Percentiles rank a stretch among this genome's conserved stretches.
phyloP scores from a whole-genome alignment of 2,329 filamentous ascomycete species.

The Hymenoscyphus occultus region DNA sequence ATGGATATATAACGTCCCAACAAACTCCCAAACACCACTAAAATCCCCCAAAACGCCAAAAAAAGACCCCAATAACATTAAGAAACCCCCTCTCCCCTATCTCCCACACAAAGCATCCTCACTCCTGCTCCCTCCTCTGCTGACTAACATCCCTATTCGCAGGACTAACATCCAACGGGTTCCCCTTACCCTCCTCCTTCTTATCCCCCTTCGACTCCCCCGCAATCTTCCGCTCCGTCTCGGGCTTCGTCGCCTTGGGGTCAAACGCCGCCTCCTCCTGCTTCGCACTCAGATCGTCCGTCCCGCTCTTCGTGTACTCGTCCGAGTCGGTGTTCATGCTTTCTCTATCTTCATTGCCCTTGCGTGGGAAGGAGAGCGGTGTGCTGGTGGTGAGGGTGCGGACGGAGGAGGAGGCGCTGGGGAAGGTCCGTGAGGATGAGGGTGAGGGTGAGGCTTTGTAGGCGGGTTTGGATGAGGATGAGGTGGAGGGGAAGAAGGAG shows the following conservation, averaged over 20 bases:
- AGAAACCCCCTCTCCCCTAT: conserved; percentile 21
- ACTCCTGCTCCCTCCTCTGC: conserved; percentile 44
- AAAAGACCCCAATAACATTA: background rate
- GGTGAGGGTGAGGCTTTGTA: background rate
- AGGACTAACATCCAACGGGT: conserved; percentile 57
- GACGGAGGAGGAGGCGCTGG: background rate
- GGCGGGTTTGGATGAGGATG: background rate
- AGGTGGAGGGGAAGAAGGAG: conserved; percentile 39
- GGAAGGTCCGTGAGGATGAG: background rate
- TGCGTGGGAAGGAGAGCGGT: conserved; percentile 29
- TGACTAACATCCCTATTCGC: conserved; percentile 57
- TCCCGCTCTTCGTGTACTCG: conserved; percentile 67
- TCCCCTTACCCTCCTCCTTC: conserved; percentile 35
- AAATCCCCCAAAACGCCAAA: too few relatives aligned
- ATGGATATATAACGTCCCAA: too few relatives aligned
- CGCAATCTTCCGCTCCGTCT: conserved; percentile 50
- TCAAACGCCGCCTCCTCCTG: conserved; percentile 65
- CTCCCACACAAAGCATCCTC: conserved; percentile 38
- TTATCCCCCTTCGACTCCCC: conserved; percentile 31
- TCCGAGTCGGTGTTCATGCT: conserved; percentile 61
- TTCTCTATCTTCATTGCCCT: conserved; percentile 56
- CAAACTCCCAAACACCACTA: too few relatives aligned
- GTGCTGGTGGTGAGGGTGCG: conserved; percentile 5
- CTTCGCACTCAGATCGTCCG: conserved; percentile 55
- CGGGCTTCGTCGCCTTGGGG: conserved; percentile 63